phyloP scores from a whole-genome alignment of 2,329 filamentous ascomycete species.

The Huntiella decipiens region DNA sequence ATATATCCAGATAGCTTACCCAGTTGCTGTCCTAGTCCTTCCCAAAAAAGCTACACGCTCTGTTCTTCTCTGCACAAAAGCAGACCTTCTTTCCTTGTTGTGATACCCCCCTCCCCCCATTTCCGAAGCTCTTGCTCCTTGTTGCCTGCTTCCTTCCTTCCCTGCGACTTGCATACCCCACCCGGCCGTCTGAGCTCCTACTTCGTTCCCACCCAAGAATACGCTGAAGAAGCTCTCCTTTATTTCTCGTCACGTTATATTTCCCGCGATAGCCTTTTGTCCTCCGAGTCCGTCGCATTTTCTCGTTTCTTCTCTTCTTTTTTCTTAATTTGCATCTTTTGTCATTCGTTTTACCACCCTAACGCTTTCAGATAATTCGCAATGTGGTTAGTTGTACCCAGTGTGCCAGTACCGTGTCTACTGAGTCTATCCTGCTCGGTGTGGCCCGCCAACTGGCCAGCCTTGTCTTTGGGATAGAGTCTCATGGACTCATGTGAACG shows the following conservation, averaged over 20 bases:
- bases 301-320: conserved; percentile 5
- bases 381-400: conserved; percentile 11
- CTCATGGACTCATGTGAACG: conserved; percentile 1
- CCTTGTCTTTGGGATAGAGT: conserved; percentile 1
- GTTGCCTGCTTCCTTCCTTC: conserved; percentile 5
- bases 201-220: conserved; percentile 2
- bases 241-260: conserved; percentile 1
- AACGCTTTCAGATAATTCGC: conserved; percentile 9
- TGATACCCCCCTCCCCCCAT: conserved; percentile 8
- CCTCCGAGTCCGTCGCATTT: neutral
- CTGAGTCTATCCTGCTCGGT: neutral
- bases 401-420: neutral
- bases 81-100: conserved; percentile 10
- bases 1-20: neutral
- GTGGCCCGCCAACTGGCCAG: neutral
- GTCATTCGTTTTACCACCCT: conserved; percentile 10
- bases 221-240: conserved; percentile 9
- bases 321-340: conserved; percentile 4
- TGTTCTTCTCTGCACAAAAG: neutral
- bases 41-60: neutral
- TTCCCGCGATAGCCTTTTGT: conserved; percentile 6
- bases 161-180: conserved; percentile 7
- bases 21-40: too few species aligned
- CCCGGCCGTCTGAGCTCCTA: conserved; percentile 3
- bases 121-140: conserved; percentile 4